Conservation (phyloP, 305 asterid genomes). For the Withania somnifera region DNA sequence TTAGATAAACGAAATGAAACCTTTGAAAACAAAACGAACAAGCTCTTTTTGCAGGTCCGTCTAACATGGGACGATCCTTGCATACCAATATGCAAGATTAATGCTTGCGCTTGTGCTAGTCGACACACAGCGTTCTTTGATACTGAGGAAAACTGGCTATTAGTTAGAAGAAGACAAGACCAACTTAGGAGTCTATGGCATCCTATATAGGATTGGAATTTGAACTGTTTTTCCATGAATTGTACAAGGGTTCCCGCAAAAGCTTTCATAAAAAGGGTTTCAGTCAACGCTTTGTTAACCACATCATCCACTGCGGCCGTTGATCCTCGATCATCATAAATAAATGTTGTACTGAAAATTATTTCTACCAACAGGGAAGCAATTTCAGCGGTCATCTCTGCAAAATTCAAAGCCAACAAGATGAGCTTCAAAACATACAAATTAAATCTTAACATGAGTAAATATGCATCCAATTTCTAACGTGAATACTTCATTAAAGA, state of each 20-base stretch:
- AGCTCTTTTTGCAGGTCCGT: conserved; percentile 55
- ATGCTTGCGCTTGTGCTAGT: conserved; percentile 78
- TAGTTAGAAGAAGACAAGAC: conserved; percentile 70
- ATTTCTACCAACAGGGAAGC: conserved; percentile 65
- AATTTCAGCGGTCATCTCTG: conserved; percentile 57
- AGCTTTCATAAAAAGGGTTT: conserved; percentile 54
- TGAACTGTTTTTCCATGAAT: conserved; percentile 80
- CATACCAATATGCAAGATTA: conserved; percentile 48
- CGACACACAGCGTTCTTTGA: conserved; percentile 74
- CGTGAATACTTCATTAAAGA: background rate
- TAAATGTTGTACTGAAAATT: conserved; percentile 54
- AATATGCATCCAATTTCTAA: background rate
- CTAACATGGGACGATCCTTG: conserved; percentile 59
- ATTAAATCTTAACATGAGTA: background rate
- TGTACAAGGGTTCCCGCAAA: conserved; percentile 93
- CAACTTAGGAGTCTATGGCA: conserved; percentile 75
- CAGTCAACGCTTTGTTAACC: conserved; percentile 48
- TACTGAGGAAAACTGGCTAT: conserved; percentile 58
- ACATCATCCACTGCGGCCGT: conserved; percentile 79
- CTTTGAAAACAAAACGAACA: conserved; percentile 60
- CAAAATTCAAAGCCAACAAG: conserved; percentile 10
- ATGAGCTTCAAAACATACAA: background rate
- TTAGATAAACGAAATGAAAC: conserved; percentile 22
- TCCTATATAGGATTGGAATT: conserved; percentile 51
- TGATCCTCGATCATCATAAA: conserved; percentile 76